Evolutionary conservation across 2,329 filamentous ascomycete genomes (phyloP), one percentile per base, ranked within the genome.

Genomic region (Alternaria sp.): DNA sequence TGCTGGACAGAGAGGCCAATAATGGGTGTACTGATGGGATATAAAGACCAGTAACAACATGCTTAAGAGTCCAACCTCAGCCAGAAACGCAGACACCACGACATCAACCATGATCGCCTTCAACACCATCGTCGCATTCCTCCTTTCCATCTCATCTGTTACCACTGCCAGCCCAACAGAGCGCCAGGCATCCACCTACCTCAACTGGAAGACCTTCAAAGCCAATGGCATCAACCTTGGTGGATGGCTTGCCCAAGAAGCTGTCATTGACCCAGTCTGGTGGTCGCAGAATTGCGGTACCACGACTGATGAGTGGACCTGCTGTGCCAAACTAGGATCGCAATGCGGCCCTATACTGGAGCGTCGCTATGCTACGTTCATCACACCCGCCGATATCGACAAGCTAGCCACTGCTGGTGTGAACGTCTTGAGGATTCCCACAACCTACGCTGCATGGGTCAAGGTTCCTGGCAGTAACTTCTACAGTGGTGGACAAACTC

Each of bases 361-460:
- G 44, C 56, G 66, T 3, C 68, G 74, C 8, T 79, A 78, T 55
- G 71, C 70, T 11, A 68, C 75, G 3, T 80, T 70, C 56, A 65
- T 79, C 57, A 78, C 65, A n/a, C 70, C 70, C 1, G 55, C 64
- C 1, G 69, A 72, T 28, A 79, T 81, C 55, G 79, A 80, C 59
- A 71, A 72, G 54, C 65, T 80, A 14, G 80, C 75, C 11, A 66
- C 68, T 14, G 66, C 67, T 4, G 75, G 74, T 10, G 67, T 81
- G 30, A 78, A 77, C 47, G 69, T 74, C 5, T 71, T 81, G 14
- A 71, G 78, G 6, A 80, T 82, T 20, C 78, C 79, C 1, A 79
- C 75, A 2, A 76, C 75, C 7, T 81, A 80, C 49, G 75, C 79
- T 1, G 77, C 77, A 5, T 82, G 78, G 79, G 61, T 80, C 51